Base-by-base conservation (phyloP, 768 basidiomycete genomes). In the Lactarius pseudohatsudake region DNA sequence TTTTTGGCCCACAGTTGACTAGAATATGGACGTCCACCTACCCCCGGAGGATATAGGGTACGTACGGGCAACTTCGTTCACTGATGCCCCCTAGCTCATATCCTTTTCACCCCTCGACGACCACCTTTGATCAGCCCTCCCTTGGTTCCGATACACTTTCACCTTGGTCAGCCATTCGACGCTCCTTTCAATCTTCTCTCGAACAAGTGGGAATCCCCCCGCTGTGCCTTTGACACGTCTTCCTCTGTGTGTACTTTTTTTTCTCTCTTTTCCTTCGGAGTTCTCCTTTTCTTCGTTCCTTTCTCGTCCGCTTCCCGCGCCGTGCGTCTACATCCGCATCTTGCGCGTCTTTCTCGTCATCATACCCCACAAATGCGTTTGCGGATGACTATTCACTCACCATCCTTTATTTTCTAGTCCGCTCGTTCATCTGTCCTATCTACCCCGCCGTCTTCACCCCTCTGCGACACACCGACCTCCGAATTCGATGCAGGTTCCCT, bases 1-100 rank as follows among this genome's bases (percentile, higher is more conserved):
- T 53, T 59, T 55, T 55, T 63, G 47, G 47, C 47, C 47, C 50
- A 53, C 26, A 4, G 47, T 59, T 54, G 38, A 4, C 18, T 22
- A 50, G 62, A 56, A 67, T 34, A 67, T 67, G 62, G 38, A 22
- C n/a, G 34, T 64, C 26, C 40, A 67, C 18, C 59, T 64, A 22
- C 66, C 62, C 58, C 62, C 30, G 16, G 62, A 67, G 62, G 62
- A 67, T 56, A 30, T 62, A 3, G 41, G 41, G 62, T 64, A 59
- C 41, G 62, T 47, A 59, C 53, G 41, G 53, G 6, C 34, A 11
- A 22, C 36, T 58, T 40, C 38, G 60, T 30, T 30, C n/a, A 13
- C 30, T n/a, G 34, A 50, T 6, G 22, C 22, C 30, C 55, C 57
- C 57, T 22, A 58, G 56, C 59, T 66, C 56, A 67, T 60, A 61